A percentile compares a stretch with the other conserved stretches of the same genome.
Evolutionary conservation across 2,329 filamentous ascomycete genomes (phyloP).

Genomic region (Whalleya microplaca): DNA sequence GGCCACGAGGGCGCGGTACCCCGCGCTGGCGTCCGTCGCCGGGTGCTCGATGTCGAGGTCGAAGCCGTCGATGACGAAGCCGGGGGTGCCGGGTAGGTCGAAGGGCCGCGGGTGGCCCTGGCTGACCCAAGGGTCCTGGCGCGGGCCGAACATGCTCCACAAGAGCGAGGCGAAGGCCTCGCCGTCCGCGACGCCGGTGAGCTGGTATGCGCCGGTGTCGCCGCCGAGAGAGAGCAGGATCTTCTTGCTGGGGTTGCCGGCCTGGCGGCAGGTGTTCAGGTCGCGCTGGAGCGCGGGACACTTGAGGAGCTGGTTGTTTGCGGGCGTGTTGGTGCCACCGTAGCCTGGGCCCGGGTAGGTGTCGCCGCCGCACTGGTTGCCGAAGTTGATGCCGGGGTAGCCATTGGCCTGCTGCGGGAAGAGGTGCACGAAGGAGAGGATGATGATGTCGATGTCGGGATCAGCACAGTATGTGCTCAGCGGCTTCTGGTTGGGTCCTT

Average conservation of each 20-base stretch:
- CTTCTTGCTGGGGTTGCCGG: conserved; percentile 39
- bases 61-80: conserved; percentile 37
- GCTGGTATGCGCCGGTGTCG: conserved; percentile 39
- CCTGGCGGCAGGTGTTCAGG: conserved; percentile 44
- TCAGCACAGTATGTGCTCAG: conserved; percentile 45
- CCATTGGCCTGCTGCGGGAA: conserved; percentile 49
- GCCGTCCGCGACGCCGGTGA: conserved; percentile 42
- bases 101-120: conserved; percentile 34
- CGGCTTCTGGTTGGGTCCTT: conserved; percentile 43
- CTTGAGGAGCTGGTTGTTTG: conserved; percentile 38
- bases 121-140: conserved; percentile 36
- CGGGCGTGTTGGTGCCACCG: conserved; percentile 35
- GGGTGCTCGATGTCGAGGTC: conserved; percentile 40
- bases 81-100: conserved; percentile 28
- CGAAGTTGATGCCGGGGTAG: conserved; percentile 45
- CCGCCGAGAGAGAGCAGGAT: conserved; percentile 47
- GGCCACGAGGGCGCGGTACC: conserved; percentile 36
- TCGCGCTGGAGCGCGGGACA: conserved; percentile 42
- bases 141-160: conserved; percentile 47
- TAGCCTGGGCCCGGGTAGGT: conserved; percentile 40
- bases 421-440: conserved; percentile 46
- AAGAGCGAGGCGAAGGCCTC: conserved; percentile 41
- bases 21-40: conserved; percentile 34
- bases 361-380: conserved; percentile 43
- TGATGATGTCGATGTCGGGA: conserved; percentile 46